Evolutionary conservation across 768 basidiomycete species (phyloP), one percentile per base, ranked within the genome.

Genomic region (Xerocomellus chrysenteron): DNA sequence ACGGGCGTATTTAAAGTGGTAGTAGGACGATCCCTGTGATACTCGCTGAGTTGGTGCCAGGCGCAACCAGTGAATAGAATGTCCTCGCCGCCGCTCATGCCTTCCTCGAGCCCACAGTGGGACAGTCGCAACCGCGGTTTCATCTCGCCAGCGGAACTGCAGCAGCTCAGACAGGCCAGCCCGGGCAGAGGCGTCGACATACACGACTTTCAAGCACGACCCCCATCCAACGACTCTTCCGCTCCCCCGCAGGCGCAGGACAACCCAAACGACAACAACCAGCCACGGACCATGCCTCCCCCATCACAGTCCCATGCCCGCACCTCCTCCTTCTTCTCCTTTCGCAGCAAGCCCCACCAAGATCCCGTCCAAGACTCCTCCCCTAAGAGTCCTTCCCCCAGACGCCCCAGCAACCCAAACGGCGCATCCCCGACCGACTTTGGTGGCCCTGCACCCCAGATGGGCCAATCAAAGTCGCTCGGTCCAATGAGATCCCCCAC

Each of bases 251-350:
- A 59, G 52, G 33, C 50, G 19, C 64, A 58, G 53, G 65, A 62
- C 56, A 65, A 37, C 47, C 32, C 57, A 57, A 52, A 44, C 54
- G 64, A 66, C 54, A 47, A 41, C 50, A 52, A n/a, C 50, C 61
- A 71, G 52, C 67, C 65, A 58, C 65, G 62, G 47, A 50, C 71
- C 55, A 72, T 65, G 65, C 58, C 66, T 13, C 50, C 64, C 12
- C 39, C 56, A 37, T 55, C 71, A 12, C 85, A 86, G 35, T 55
- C 71, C 14, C 85, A 86, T 65, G 63, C 78, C 36, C 82, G 85
- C 40, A 77, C 84, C n/a, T 72, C 82, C 8, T 87, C 86, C 28
- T 84, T 86, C 75, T 87, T 87, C 69, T 81, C 83, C 17, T 85
- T 87, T 68, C 77, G 77, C 59, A 75, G 65, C 60, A 81, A 75